Conservation (phyloP, 2,329 filamentous ascomycete genomes). For the Epicoccum nigrum region DNA sequence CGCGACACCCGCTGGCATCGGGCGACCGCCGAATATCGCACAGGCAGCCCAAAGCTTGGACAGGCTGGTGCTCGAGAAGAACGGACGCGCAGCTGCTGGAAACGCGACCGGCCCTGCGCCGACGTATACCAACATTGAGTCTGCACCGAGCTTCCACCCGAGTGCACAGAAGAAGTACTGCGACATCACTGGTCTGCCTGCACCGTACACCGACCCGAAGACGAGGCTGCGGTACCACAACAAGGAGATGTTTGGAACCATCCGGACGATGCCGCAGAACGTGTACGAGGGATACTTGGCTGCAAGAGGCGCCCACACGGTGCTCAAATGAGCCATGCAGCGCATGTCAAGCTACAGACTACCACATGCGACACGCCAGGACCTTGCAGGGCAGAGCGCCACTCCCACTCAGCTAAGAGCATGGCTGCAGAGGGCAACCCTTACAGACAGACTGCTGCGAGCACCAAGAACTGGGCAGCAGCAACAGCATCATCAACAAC, state of each 20-base stretch:
- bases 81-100: constrained; percentile 49
- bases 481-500: background rate
- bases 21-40: constrained; percentile 71
- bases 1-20: constrained; percentile 65
- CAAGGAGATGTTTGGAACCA: constrained; percentile 84
- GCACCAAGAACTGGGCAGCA: background rate
- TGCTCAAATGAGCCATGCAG: constrained; percentile 73
- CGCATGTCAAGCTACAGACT: background rate
- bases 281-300: constrained; percentile 88
- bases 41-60: constrained; percentile 86
- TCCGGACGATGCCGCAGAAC: constrained; percentile 80
- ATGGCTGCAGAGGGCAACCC: background rate
- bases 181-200: constrained; percentile 91
- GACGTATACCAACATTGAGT: constrained; percentile 97
- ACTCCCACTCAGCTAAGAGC: background rate
- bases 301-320: constrained; percentile 87
- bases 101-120: constrained; percentile 64
- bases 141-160: constrained; percentile 80
- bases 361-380: background rate
- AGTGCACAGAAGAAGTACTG: constrained; percentile 89
- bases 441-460: background rate
- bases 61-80: constrained; percentile 88
- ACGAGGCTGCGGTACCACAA: constrained; percentile 91
- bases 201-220: constrained; percentile 93
- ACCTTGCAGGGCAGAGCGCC: no score